These are phyloP conservation scores for Cladosporium velox DNA, from an alignment of 2,329 filamentous ascomycete species.

Conservation along the genomic window DNA sequence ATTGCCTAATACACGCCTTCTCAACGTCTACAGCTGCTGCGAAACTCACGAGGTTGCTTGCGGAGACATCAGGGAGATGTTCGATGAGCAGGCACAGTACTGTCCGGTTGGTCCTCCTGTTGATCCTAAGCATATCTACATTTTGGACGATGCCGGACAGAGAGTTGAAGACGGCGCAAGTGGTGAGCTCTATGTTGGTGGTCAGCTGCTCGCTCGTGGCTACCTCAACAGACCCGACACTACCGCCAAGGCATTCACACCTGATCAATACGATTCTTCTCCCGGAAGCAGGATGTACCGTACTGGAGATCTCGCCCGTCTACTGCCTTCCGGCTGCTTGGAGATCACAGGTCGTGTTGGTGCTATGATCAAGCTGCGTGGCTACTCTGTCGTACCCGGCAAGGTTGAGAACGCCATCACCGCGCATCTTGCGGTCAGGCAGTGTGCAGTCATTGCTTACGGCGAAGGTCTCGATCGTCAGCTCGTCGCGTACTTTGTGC, in stretches of 20 bases:
- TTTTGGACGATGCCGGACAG: conserved; percentile 69
- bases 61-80: conserved; percentile 70
- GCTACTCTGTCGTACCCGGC: conserved; percentile 75
- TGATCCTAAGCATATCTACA: conserved; percentile 68
- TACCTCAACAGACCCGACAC: conserved; percentile 80
- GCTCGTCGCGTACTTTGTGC: conserved; percentile 74
- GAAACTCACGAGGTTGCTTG: conserved; percentile 81
- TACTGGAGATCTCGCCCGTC: conserved; percentile 69
- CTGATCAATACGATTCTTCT: conserved; percentile 61
- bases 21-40: conserved; percentile 81
- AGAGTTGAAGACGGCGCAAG: conserved; percentile 62
- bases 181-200: conserved; percentile 76
- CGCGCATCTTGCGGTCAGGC: conserved; percentile 67
- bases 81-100: conserved; percentile 62
- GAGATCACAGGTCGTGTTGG: conserved; percentile 77
- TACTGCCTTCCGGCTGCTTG: conserved; percentile 67
- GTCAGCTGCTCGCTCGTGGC: conserved; percentile 70
- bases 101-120: conserved; percentile 74
- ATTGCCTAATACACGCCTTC: conserved; percentile 67
- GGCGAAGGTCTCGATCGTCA: conserved; percentile 76
- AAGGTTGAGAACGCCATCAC: conserved; percentile 75
- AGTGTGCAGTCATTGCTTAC: conserved; percentile 71
- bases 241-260: conserved; percentile 70
- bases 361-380: conserved; percentile 78
- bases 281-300: conserved; percentile 68